Evolutionary conservation across 1,139 yeast species (phyloP), one percentile per base, ranked within the genome.

Genomic region (Geotrichum armillariae): DNA sequence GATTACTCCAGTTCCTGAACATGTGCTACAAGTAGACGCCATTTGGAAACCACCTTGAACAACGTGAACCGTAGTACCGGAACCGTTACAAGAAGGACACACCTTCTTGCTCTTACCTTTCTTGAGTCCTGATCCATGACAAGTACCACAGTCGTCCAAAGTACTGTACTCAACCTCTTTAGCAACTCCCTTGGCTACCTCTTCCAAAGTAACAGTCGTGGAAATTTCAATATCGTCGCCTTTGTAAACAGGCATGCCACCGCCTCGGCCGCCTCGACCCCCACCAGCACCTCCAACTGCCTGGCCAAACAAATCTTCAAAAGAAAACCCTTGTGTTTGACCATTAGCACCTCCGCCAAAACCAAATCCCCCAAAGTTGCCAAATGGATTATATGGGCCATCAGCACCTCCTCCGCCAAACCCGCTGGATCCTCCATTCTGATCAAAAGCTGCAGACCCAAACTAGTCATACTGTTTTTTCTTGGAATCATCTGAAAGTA

Each of bases 21-120:
- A 93, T 1, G 83, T 73, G 48, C 78, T 77, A 76, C 99, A 93
- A 12, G 97, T 89, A 2, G 96, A 83, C 2, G 96, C 83, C 96
- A 94, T 90, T 62, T 91, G 97, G 79, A 93, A 94, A 0, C 98
- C 98, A 8, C 96, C 97, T 60, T 83, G 84, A 66, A 90, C 78
- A 51, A 81, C 74, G 63, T 91, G 97, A 20, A 91, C 86, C 21
- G 86, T 81, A 42, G 91, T 85, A 7, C 99, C 99, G 0, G 96
- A 79, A 53, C 99, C 99, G 53, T 90, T 91, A 74, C 99, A 93
- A 2, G 88, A 73, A 1, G 81, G 74, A 75, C 99, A 93, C 0
- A 95, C 87, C 17, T 82, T 73, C 66, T 88, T 86, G 66, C 80
- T 77, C 56, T 82, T 83, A 20, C 94, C 94, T 5, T 75, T 64